Percentiles rank a stretch among this genome's conserved stretches.
phyloP scores from a whole-genome alignment of 805 yeast genomes.

The Nakazawaea anatomiae region DNA sequence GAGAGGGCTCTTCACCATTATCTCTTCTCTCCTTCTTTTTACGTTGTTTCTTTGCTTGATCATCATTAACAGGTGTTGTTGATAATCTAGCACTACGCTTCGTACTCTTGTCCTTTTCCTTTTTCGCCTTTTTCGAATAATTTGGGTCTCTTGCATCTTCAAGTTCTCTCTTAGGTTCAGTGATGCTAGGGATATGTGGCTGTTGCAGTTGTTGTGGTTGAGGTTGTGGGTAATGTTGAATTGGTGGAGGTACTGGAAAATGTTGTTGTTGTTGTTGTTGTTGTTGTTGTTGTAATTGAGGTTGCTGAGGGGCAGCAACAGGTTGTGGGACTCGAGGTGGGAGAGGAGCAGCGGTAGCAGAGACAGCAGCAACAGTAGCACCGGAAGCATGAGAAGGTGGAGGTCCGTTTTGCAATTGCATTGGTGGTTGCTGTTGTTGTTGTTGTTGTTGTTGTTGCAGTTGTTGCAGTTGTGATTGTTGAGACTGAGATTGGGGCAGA shows the following conservation, averaged over 20 bases:
- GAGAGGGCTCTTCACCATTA: not conserved
- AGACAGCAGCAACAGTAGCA: too few species aligned
- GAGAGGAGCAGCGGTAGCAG: not conserved
- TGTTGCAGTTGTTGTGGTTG: conserved; percentile 6
- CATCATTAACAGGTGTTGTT: conserved; percentile 4
- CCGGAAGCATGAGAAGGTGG: not conserved
- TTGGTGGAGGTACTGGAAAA: conserved; percentile 1
- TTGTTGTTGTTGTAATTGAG: conserved; percentile 1
- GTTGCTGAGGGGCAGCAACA: not conserved
- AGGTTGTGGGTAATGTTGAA: not conserved
- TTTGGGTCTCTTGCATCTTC: conserved; percentile 9
- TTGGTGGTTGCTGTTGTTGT: conserved; percentile 9
- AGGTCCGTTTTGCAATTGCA: not conserved
- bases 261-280: conserved; percentile 5
- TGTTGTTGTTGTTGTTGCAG: conserved; percentile 9
- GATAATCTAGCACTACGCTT: conserved; percentile 4
- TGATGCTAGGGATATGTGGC: not conserved
- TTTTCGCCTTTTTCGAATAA: conserved; percentile 6
- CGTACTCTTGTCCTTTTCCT: conserved; percentile 1
- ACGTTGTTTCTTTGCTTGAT: conserved; percentile 4
- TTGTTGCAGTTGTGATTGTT: conserved; percentile 16
- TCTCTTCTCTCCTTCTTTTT: conserved; percentile 3
- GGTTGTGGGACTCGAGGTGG: not conserved
- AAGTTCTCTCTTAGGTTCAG: conserved; percentile 9
- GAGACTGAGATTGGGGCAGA: conserved; percentile 20